Evolutionary conservation across 306 rosid species (phyloP).

Genomic region (Begonia masoniana): DNA sequence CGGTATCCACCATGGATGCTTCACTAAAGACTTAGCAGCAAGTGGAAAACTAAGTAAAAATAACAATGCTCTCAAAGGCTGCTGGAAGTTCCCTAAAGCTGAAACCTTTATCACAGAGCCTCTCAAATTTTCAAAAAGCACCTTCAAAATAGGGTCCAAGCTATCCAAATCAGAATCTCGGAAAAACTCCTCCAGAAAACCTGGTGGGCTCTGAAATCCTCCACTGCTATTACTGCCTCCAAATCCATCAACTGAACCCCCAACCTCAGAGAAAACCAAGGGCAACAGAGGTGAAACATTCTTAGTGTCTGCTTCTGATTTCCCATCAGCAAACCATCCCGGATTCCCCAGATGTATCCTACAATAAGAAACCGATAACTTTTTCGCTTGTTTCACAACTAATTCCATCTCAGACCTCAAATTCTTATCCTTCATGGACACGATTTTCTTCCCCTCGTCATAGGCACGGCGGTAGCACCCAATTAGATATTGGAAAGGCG

Average conservation of each 20-base stretch:
- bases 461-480: slow-evolving; percentile 73
- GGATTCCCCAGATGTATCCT: slow-evolving; percentile 75
- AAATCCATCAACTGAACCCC: slow-evolving; percentile 31
- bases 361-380: slow-evolving; percentile 60
- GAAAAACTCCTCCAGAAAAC: slow-evolving; percentile 81
- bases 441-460: slow-evolving; percentile 65
- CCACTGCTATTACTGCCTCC: slow-evolving; percentile 31
- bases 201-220: slow-evolving; percentile 59
- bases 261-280: slow-evolving; percentile 53
- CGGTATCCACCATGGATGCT: slow-evolving; percentile 91
- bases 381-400: slow-evolving; percentile 55
- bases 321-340: slow-evolving; percentile 36
- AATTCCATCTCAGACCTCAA: slow-evolving; percentile 48
- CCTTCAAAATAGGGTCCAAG: slow-evolving; percentile 64
- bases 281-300: slow-evolving; percentile 51
- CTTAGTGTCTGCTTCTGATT: not conserved
- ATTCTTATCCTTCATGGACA: slow-evolving; percentile 55
- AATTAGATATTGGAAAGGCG: slow-evolving; percentile 54
- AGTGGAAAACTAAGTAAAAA: slow-evolving; percentile 66
- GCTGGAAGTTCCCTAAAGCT: slow-evolving; percentile 86
- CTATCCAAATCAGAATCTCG: slow-evolving; percentile 70
- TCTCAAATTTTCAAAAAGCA: slow-evolving; percentile 74
- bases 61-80: slow-evolving; percentile 62
- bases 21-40: slow-evolving; percentile 80
- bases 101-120: slow-evolving; percentile 77